These are phyloP conservation scores for Nannochloris sp. DNA, from an alignment of 139 green algal species.

Conservation along the genomic window DNA sequence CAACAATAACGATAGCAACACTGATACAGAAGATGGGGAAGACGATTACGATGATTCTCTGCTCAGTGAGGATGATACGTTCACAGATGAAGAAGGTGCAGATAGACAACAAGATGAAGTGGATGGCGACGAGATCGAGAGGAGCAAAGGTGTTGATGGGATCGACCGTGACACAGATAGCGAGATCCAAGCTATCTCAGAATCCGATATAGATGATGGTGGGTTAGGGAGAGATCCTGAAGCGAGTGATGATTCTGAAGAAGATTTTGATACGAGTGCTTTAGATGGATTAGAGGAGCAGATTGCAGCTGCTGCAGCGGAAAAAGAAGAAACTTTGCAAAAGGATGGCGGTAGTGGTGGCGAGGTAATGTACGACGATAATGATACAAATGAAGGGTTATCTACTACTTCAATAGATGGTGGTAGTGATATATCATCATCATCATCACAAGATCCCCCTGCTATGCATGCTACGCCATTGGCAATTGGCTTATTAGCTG, in stretches of 20 bases:
- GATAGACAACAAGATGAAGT: background rate
- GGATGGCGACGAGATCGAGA: background rate
- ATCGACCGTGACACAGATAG: no score
- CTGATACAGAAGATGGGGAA: background rate
- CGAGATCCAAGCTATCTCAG: no score
- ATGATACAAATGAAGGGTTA: background rate
- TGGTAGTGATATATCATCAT: background rate
- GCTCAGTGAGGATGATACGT: background rate
- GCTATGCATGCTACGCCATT: background rate
- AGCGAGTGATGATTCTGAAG: no score
- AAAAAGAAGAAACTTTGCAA: background rate
- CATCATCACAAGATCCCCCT: no score
- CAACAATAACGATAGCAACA: background rate
- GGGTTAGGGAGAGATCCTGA: no score
- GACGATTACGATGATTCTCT: background rate
- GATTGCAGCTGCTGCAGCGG: background rate
- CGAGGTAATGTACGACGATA: no score
- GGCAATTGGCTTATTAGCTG: slow-evolving; percentile 5
- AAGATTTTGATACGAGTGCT: no score
- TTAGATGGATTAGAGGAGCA: background rate
- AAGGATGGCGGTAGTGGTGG: background rate
- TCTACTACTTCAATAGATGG: no score
- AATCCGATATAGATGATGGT: no score
- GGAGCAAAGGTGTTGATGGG: no score
- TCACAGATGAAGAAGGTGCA: background rate